Conservation (phyloP, 805 yeast species). For the Candida arabinofermentans region DNA sequence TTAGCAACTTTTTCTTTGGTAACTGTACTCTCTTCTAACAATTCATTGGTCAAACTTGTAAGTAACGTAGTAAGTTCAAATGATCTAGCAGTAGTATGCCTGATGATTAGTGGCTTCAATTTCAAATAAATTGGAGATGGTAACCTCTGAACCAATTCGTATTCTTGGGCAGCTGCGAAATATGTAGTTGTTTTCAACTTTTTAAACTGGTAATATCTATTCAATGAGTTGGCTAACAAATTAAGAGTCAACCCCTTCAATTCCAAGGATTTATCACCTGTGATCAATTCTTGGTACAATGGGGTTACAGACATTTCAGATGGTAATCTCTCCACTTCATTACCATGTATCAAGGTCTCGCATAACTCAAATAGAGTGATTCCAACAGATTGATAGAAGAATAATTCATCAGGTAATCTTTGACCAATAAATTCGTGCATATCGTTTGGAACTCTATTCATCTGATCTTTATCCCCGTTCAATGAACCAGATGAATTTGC, state of each 20-base stretch:
- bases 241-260: constrained; percentile 61
- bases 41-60: constrained; percentile 28
- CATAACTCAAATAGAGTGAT: constrained; percentile 59
- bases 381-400: constrained; percentile 78
- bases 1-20: constrained; percentile 6
- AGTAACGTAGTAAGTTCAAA: constrained; percentile 31
- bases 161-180: constrained; percentile 20
- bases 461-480: constrained; percentile 14
- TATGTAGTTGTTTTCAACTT: constrained; percentile 46
- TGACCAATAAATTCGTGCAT: constrained; percentile 79
- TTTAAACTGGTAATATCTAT: constrained; percentile 82
- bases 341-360: constrained; percentile 64
- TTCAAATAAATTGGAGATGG: constrained; percentile 49
- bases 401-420: constrained; percentile 80
- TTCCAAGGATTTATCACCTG: constrained; percentile 40
- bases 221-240: constrained; percentile 64
- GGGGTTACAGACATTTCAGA: constrained; percentile 55
- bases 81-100: constrained; percentile 29
- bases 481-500: constrained; percentile 4
- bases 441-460: constrained; percentile 72
- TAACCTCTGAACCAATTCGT: constrained; percentile 46
- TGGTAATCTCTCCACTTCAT: constrained; percentile 59
- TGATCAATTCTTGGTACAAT: constrained; percentile 55
- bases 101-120: constrained; percentile 32
- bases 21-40: constrained; percentile 23